Evolutionary conservation across 139 green algal genomes (phyloP).

Genomic region (Protoeuglena noctilucae): DNA sequence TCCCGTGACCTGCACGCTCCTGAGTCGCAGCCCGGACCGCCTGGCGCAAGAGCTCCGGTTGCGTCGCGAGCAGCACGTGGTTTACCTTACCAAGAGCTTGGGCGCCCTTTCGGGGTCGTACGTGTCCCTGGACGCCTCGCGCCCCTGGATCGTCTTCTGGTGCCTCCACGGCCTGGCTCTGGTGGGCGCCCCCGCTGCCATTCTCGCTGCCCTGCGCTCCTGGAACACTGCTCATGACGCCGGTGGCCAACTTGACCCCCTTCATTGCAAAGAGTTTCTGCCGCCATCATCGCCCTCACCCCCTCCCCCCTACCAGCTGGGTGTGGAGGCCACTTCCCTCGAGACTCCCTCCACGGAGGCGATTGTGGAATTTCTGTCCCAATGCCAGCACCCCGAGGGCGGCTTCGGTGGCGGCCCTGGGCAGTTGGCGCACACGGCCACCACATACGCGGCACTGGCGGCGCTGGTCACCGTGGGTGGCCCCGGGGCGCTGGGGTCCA

Average conservation of each 20-base stretch:
- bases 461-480: slow-evolving; percentile 65
- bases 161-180: slow-evolving; percentile 71
- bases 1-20: not conserved
- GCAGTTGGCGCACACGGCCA: slow-evolving; percentile 84
- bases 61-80: slow-evolving; percentile 24
- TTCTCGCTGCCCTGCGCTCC: not conserved
- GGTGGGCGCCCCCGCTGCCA: slow-evolving; percentile 29
- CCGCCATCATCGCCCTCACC: not conserved
- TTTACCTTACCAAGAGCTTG: slow-evolving; percentile 39
- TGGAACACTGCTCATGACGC: not conserved
- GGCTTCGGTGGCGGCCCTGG: slow-evolving; percentile 74
- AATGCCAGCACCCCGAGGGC: slow-evolving; percentile 50
- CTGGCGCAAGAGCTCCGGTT: slow-evolving; percentile 22
- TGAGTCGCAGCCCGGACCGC: not conserved
- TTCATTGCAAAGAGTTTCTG: not conserved
- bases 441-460: slow-evolving; percentile 62
- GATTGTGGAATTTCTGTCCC: slow-evolving; percentile 2
- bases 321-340: too few species aligned
- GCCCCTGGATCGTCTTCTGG: slow-evolving; percentile 86
- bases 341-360: slow-evolving; percentile 2
- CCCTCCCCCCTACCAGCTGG: not conserved
- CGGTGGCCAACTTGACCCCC: too few species aligned
- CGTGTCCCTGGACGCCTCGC: slow-evolving; percentile 52
- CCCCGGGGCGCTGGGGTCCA: slow-evolving; percentile 29
- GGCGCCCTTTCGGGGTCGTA: slow-evolving; percentile 30